Evolutionary conservation across 1,284 basidiomycete species (phyloP).

Genomic region (Laetiporus sulphureus): DNA sequence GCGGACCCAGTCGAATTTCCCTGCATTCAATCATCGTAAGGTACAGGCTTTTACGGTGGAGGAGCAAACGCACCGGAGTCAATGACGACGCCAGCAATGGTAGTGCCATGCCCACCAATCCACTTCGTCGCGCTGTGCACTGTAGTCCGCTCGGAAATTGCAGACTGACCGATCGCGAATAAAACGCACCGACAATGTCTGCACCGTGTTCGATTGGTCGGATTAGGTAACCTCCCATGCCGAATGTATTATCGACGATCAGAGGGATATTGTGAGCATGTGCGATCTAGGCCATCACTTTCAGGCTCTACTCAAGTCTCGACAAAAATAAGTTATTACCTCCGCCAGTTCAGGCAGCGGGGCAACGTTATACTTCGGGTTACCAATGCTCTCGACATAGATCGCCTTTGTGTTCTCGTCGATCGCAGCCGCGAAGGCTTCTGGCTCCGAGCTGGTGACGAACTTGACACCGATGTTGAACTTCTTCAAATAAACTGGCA

Average conservation of each 20-base stretch:
- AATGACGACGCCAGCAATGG: conserved; percentile 79
- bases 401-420: conserved; percentile 76
- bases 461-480: conserved; percentile 78
- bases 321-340: conserved; percentile 26
- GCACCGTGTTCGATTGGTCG: conserved; percentile 77
- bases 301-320: neutral
- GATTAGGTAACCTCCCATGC: conserved; percentile 76
- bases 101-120: conserved; percentile 89
- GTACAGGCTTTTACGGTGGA: neutral
- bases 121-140: conserved; percentile 89
- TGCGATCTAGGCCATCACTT: conserved; percentile 35
- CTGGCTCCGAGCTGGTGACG: conserved; percentile 55
- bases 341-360: conserved; percentile 73
- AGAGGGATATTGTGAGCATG: conserved; percentile 73
- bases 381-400: conserved; percentile 81
- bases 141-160: conserved; percentile 12
- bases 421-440: conserved; percentile 66
- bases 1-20: conserved; percentile 82
- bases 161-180: neutral
- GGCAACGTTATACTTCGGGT: conserved; percentile 76
- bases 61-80: conserved; percentile 48
- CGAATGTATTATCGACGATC: conserved; percentile 89
- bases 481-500: conserved; percentile 66
- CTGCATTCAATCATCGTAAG: too few species aligned
- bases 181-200: conserved; percentile 57